These are phyloP conservation scores for Lactifluus hygrophoroides DNA, from an alignment of 768 basidiomycete genomes.

Conservation along the genomic window DNA sequence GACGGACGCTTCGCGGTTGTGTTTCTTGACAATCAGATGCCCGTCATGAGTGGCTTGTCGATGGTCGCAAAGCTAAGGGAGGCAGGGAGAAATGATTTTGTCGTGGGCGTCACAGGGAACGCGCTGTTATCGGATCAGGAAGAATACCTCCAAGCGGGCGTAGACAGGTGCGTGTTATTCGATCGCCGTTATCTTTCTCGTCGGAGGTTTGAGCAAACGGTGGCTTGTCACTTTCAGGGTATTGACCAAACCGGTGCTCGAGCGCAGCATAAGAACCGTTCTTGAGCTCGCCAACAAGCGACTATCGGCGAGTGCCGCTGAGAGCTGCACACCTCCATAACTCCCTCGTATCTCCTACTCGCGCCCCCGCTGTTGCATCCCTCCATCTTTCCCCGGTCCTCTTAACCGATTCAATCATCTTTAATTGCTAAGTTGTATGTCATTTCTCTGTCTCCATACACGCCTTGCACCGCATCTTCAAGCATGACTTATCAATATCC, in stretches of 20 bases:
- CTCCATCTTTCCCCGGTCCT: not conserved
- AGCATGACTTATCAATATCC: not conserved
- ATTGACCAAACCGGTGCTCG: slow-evolving; percentile 71
- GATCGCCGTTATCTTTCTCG: slow-evolving; percentile 1
- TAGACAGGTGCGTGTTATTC: slow-evolving; percentile 48
- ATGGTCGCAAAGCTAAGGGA: slow-evolving; percentile 56
- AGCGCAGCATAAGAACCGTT: slow-evolving; percentile 40
- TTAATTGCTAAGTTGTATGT: not conserved
- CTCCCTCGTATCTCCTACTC: not conserved
- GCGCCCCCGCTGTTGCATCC: not conserved
- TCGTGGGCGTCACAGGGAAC: slow-evolving; percentile 68
- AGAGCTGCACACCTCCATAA: slow-evolving; percentile 23
- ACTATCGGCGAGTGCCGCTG: not conserved
- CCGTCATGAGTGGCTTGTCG: slow-evolving; percentile 65
- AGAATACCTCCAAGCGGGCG: slow-evolving; percentile 69
- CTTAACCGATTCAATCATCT: not conserved
- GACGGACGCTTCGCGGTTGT: slow-evolving; percentile 34
- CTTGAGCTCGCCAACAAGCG: slow-evolving; percentile 37
- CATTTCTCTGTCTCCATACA: not conserved
- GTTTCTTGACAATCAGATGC: slow-evolving; percentile 76
- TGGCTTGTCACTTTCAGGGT: slow-evolving; percentile 36
- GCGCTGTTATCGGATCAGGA: slow-evolving; percentile 41
- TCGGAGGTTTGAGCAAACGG: not conserved
- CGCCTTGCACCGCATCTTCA: not conserved
- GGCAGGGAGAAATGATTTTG: slow-evolving; percentile 60